Evolutionary conservation across 225 moss, liverwort and hornwort species (phyloP).

Genomic region (Marchantia polymorpha): DNA sequence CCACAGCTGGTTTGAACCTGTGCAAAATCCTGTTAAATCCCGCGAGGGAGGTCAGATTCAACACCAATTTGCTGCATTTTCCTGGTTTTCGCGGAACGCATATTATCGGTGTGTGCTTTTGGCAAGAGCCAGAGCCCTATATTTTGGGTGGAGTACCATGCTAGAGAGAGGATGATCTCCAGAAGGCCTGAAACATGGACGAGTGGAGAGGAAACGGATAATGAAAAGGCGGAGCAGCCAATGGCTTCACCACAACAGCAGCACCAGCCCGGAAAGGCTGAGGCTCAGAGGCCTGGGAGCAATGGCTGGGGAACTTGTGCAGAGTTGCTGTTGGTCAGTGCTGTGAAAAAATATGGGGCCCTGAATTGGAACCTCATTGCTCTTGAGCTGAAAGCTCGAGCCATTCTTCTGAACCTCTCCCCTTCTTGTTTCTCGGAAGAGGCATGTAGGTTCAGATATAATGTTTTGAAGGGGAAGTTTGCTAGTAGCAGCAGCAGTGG

Average conservation of each 20-base stretch:
- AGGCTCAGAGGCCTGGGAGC: slow-evolving; percentile 31
- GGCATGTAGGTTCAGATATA: slow-evolving; percentile 65
- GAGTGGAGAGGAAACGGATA: slow-evolving; percentile 36
- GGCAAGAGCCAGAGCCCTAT: not conserved
- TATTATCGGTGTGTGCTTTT: not conserved
- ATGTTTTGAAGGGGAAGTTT: slow-evolving; percentile 52
- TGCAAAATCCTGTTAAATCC: not conserved
- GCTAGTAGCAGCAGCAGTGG: slow-evolving; percentile 51
- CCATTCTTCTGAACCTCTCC: slow-evolving; percentile 51
- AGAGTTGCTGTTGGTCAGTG: slow-evolving; percentile 73
- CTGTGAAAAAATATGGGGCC: slow-evolving; percentile 72
- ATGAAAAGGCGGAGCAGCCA: slow-evolving; percentile 25
- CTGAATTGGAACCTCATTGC: slow-evolving; percentile 62
- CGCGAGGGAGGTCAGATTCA: not conserved
- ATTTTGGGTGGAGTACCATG: slow-evolving; percentile 8
- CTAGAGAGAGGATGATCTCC: slow-evolving; percentile 24
- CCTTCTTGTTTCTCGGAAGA: slow-evolving; percentile 62
- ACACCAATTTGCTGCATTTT: not conserved
- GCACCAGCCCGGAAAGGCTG: slow-evolving; percentile 17
- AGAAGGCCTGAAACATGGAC: slow-evolving; percentile 29
- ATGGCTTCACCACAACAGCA: slow-evolving; percentile 14
- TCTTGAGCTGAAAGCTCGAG: slow-evolving; percentile 68
- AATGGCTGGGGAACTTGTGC: slow-evolving; percentile 70
- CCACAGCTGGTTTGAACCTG: not conserved
- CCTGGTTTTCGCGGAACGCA: not conserved